Conservation (phyloP, 306 rosid genomes). For the Astragalus glycyphyllos region DNA sequence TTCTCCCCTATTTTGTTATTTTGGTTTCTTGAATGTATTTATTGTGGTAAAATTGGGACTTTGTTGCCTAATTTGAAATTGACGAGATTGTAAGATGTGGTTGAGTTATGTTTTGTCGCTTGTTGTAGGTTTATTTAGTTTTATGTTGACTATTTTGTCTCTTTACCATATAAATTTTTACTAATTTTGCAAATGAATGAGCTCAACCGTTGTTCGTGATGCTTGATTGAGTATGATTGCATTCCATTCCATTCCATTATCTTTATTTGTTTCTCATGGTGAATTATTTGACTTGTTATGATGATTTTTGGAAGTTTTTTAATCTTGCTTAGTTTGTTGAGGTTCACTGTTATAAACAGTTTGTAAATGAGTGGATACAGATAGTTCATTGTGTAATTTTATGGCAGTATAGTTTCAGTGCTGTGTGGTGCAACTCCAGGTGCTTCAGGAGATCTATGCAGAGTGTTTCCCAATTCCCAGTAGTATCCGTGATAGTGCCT, state of each 20-base stretch:
- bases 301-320: not conserved
- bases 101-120: conserved; percentile 16
- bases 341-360: not conserved
- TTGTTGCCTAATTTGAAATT: not conserved
- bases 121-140: conserved; percentile 28
- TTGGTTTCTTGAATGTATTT: not conserved
- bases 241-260: not conserved
- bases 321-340: not conserved
- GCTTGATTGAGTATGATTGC: conserved; percentile 25
- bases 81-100: conserved; percentile 12
- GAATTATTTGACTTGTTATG: not conserved
- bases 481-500: not conserved
- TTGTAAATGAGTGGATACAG: not conserved
- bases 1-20: not conserved
- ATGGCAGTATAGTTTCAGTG: not conserved
- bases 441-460: not conserved
- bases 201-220: not conserved
- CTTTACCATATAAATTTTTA: not conserved
- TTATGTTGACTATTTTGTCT: conserved; percentile 24
- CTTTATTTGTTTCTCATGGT: not conserved
- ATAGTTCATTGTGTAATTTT: not conserved
- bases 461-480: not conserved
- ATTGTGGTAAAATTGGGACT: conserved; percentile 1
- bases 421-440: not conserved
- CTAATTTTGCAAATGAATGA: not conserved